Base-by-base conservation (phyloP, 805 yeast genomes). In the Novakomyces olei region DNA sequence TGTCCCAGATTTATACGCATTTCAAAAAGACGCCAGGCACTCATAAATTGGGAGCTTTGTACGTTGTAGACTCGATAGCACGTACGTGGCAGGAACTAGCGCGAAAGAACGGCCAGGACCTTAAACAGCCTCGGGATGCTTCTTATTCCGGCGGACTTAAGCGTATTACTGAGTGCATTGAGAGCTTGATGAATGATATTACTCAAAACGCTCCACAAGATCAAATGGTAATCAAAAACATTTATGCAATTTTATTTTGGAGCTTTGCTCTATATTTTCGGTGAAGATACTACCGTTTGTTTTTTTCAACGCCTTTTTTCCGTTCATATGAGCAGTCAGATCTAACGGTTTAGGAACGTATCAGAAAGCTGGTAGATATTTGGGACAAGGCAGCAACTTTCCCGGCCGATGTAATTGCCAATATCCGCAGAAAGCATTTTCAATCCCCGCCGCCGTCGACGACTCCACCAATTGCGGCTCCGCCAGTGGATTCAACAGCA, bases 301-400 rank as follows among this genome's bases (percentile, higher is more conserved):
- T 3, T 3, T 10, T 3, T 10, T 12, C 25, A 12, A 10, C 25
- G 9, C 3, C 25, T 10, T 10, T 22, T 3, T 22, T 22, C 25
- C 9, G 12, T 10, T 12, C n/a, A 22, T 22, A 22, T 22, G 12
- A 22, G 12, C 25, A 22, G 12, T 12, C 12, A 12, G 25, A 12
- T 10, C 12, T 2, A 10, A 22, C 12, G 25, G 12, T 22, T 10
- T 22, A 10, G 9, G 25, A 8, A 22, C 3, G 25, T 22, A 10
- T 81, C 43, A 60, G 71, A 45, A 85, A 81, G 54, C 62, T 88
- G 43, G 65, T 88, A 41, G 92, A 79, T 40, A 83, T 88, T 45
- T 88, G 98, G 98, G 78, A 70, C 42, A 70, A 78, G 41, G 74
- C 81, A 24, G 69, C 68, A 27, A 75, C 93, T 10, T 85, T 88